Percentiles rank a stretch among this genome's conserved stretches.
These are phyloP conservation scores for Rhodosporidiobolus sp. DNA, from an alignment of 768 basidiomycete genomes.

Conservation along the genomic window DNA sequence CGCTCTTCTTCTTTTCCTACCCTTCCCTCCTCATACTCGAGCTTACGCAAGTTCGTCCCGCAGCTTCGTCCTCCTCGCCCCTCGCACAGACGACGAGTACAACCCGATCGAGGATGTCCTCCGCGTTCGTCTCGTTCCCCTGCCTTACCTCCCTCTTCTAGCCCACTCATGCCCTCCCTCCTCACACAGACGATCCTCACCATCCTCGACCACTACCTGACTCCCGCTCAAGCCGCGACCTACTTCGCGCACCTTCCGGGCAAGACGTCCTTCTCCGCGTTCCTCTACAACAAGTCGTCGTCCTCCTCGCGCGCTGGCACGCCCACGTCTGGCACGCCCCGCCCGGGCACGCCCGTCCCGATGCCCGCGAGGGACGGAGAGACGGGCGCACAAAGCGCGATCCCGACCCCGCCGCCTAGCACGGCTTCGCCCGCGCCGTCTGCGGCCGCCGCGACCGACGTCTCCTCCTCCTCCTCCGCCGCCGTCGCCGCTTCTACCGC, in stretches of 20 bases:
- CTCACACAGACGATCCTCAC: slow-evolving; percentile 30
- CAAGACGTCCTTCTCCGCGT: slow-evolving; percentile 30
- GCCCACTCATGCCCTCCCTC: background rate
- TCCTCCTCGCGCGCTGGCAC: slow-evolving; percentile 27
- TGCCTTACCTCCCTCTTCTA: background rate
- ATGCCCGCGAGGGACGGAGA: no score
- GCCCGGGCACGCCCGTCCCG: background rate
- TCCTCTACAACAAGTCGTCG: slow-evolving; percentile 18
- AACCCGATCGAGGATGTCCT: slow-evolving; percentile 43
- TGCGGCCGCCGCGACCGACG: background rate
- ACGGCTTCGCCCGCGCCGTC: background rate
- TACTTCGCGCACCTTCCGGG: slow-evolving; percentile 37
- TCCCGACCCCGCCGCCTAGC: slow-evolving; percentile 2
- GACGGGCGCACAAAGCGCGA: no score
- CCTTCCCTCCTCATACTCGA: no score
- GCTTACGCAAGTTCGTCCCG: background rate
- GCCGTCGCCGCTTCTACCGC: slow-evolving; percentile 9
- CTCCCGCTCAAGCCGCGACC: slow-evolving; percentile 34
- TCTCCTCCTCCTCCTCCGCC: background rate
- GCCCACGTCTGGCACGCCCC: background rate
- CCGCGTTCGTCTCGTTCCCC: slow-evolving; percentile 1
- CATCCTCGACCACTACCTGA: slow-evolving; percentile 40
- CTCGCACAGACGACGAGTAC: slow-evolving; percentile 39
- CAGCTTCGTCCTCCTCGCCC: slow-evolving; percentile 28
- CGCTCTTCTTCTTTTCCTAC: background rate